phyloP scores from a whole-genome alignment of 345 rosid genomes.

The Murraya paniculata region DNA sequence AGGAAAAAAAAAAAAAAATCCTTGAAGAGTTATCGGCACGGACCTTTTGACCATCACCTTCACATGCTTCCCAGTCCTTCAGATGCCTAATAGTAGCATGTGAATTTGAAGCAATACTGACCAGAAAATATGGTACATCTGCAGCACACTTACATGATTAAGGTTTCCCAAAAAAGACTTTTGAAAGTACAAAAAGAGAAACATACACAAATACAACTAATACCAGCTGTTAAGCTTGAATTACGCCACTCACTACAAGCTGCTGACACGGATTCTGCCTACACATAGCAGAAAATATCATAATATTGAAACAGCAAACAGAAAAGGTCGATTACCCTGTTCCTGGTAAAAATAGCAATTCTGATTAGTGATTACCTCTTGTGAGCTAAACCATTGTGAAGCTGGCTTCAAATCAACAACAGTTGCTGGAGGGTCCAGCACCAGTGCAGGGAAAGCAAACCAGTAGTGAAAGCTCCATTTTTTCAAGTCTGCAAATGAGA shows the following conservation, averaged over 20 bases:
- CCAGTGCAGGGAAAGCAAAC: slow-evolving; percentile 90
- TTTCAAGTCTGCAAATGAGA: slow-evolving; percentile 84
- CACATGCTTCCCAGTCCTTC: slow-evolving; percentile 68
- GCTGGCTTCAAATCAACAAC: slow-evolving; percentile 72
- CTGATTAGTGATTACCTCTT: slow-evolving; percentile 47
- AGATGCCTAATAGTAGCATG: slow-evolving; percentile 55
- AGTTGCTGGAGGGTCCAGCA: slow-evolving; percentile 78
- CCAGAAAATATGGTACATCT: slow-evolving; percentile 88
- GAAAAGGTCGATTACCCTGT: background rate
- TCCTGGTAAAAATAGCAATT: slow-evolving; percentile 9
- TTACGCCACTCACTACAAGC: slow-evolving; percentile 88
- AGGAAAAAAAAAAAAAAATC: too few species aligned
- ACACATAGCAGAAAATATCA: slow-evolving; percentile 13
- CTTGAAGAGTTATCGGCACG: slow-evolving; percentile 18
- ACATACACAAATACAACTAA: background rate
- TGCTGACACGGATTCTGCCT: slow-evolving; percentile 70
- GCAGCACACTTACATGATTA: slow-evolving; percentile 15
- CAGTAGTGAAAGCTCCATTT: slow-evolving; percentile 88
- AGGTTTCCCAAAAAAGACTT: background rate
- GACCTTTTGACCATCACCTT: slow-evolving; percentile 70
- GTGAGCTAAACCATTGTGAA: slow-evolving; percentile 58
- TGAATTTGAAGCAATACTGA: slow-evolving; percentile 56
- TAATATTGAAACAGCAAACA: slow-evolving; percentile 3
- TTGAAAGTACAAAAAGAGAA: background rate
- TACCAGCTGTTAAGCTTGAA: slow-evolving; percentile 68